These are phyloP conservation scores for Teunomyces lycoperdinae DNA, from an alignment of 805 yeast species.

Conservation along the genomic window DNA sequence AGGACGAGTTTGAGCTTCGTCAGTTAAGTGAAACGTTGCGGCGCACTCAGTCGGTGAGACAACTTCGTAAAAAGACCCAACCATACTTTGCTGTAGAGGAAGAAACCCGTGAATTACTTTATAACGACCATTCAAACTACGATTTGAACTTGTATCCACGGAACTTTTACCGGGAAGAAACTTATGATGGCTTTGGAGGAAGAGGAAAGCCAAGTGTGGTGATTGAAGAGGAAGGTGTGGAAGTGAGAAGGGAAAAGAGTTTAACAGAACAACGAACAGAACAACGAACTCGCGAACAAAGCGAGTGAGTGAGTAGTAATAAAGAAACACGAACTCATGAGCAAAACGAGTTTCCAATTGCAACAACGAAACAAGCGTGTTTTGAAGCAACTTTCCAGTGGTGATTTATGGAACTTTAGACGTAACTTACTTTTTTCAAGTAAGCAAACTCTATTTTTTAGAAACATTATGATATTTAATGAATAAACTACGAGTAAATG, in stretches of 20 bases:
- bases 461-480: no score
- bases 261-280: neutral
- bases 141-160: conserved; percentile 2
- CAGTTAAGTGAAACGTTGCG: conserved; percentile 37
- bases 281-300: neutral
- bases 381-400: no score
- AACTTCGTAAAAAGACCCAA: neutral
- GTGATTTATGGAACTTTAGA: no score
- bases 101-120: conserved; percentile 21
- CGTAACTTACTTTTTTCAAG: no score
- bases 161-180: conserved; percentile 21
- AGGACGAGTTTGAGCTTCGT: conserved; percentile 30
- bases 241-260: neutral
- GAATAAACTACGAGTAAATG: no score
- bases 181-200: conserved; percentile 16
- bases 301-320: neutral
- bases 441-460: no score
- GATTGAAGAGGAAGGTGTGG: neutral
- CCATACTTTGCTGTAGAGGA: conserved; percentile 12
- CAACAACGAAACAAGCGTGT: no score
- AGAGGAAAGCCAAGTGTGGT: neutral
- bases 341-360: no score
- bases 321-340: neutral
- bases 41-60: conserved; percentile 21
- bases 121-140: conserved; percentile 10